Evolutionary conservation across 257 asterid genomes (phyloP).

Genomic region (Solanum piurae): DNA sequence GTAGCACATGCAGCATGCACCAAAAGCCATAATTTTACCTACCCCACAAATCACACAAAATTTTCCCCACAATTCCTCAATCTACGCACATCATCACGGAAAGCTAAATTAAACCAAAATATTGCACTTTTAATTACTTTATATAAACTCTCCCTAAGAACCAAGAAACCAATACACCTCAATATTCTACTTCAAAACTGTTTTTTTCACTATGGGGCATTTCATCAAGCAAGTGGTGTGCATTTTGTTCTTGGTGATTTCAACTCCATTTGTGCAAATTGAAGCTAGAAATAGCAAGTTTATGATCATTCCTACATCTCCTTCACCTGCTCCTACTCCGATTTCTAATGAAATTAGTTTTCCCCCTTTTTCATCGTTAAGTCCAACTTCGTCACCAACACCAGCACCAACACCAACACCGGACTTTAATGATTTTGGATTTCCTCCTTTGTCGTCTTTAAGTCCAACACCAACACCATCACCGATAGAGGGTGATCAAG

Average conservation of each 20-base stretch:
- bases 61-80: constrained; percentile 25
- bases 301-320: constrained; percentile 24
- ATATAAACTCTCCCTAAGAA: background rate
- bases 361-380: background rate
- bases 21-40: constrained; percentile 22
- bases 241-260: constrained; percentile 13
- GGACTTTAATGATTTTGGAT: background rate
- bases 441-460: constrained; percentile 8
- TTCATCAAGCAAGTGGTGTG: constrained; percentile 13
- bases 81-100: constrained; percentile 42
- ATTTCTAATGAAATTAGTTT: constrained; percentile 8
- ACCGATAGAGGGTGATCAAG: background rate
- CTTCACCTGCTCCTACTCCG: constrained; percentile 24
- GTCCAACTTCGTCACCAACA: background rate
- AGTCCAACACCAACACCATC: constrained; percentile 4
- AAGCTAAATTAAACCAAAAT: background rate
- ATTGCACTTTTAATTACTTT: background rate
- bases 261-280: constrained; percentile 9
- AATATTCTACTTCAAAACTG: background rate
- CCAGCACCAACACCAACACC: background rate
- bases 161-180: background rate
- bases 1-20: constrained; percentile 32
- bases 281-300: constrained; percentile 46
- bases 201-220: constrained; percentile 17
- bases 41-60: constrained; percentile 18